A percentile compares a stretch with the other conserved stretches of the same genome.
Conservation (phyloP, 2,329 filamentous ascomycete species). For the Zasmidium citrigriseum region DNA sequence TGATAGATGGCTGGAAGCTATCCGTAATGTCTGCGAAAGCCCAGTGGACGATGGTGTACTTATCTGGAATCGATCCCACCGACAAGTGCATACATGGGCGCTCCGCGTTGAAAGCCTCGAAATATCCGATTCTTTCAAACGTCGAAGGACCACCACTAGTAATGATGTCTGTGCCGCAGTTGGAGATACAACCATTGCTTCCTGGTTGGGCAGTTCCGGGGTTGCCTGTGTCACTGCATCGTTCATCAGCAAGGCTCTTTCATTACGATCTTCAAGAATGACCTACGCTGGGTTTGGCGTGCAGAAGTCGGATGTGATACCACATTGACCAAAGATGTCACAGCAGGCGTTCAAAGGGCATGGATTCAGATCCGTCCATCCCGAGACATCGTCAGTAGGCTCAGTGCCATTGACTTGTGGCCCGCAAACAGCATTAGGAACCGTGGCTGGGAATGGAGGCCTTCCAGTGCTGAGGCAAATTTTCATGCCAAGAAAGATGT, state of each 20-base stretch:
- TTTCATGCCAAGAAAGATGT: slow-evolving; percentile 31
- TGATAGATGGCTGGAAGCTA: slow-evolving; percentile 35
- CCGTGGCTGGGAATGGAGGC: slow-evolving; percentile 44
- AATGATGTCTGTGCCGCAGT: slow-evolving; percentile 43
- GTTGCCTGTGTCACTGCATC: slow-evolving; percentile 32
- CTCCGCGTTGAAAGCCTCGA: slow-evolving; percentile 34
- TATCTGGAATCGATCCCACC: slow-evolving; percentile 18
- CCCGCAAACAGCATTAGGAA: slow-evolving; percentile 47
- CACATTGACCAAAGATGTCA: slow-evolving; percentile 49
- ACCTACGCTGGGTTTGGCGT: slow-evolving; percentile 23
- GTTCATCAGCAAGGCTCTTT: no score
- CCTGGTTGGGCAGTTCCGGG: slow-evolving; percentile 41
- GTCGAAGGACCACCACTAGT: slow-evolving; percentile 17
- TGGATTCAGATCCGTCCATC: slow-evolving; percentile 31
- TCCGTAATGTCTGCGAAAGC: slow-evolving; percentile 39
- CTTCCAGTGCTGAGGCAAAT: slow-evolving; percentile 46
- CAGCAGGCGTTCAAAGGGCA: slow-evolving; percentile 46
- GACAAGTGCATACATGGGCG: slow-evolving; percentile 36
- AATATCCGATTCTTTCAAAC: slow-evolving; percentile 35
- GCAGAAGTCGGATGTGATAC: slow-evolving; percentile 50
- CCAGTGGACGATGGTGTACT: slow-evolving; percentile 32
- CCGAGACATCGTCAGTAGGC: slow-evolving; percentile 34
- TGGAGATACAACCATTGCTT: slow-evolving; percentile 44
- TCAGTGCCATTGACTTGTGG: slow-evolving; percentile 46
- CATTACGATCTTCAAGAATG: no score